Base-by-base conservation (phyloP, 305 asterid genomes). In the Plantago coronopus region DNA sequence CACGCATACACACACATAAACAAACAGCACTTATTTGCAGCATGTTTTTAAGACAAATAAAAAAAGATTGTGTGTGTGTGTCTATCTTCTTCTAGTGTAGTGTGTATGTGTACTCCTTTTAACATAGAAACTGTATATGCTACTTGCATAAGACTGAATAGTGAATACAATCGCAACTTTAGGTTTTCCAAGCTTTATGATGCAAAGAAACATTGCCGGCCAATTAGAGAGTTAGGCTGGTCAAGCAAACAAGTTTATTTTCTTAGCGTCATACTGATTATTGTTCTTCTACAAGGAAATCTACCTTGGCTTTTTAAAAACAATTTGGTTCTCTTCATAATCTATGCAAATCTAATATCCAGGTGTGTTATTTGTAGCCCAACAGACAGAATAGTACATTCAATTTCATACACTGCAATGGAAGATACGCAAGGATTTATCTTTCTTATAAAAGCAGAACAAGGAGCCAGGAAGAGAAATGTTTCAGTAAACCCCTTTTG, bases 341-440 rank as follows among this genome's bases (percentile, higher is more conserved):
- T n/a, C 58, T 15, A 53, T 23, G 19, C 13, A 7, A 22, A 18
- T 53, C 38, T 23, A 22, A 4, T 53, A 53, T 53, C 17, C 31
- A 15, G 37, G n/a, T n/a, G n/a, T 50, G 1, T 15, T 25, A 31
- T 1, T 50, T 19, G 29, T 48, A 18, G 57, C 15, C 42, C 20
- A 53, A 53, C 58, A 53, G 25, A 23, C 58, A 6, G 31, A 53
- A 25, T 22, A 51, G 7, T 22, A 16, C 27, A 37, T 43, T 61
- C 57, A 49, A 55, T 34, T 43, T 45, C 50, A 31, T 17, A 65
- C 11, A 47, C 49, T 43, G 17, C 48, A 34, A 17, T 9, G 3
- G 53, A 25, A 23, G 40, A 37, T 18, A 21, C 12, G 27, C 54
- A 42, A 12, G 17, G n/a, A n/a, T 29, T 29, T 54, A 19, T 50